Base-by-base conservation (phyloP, 805 yeast species). In the Lipomyces sp. region DNA sequence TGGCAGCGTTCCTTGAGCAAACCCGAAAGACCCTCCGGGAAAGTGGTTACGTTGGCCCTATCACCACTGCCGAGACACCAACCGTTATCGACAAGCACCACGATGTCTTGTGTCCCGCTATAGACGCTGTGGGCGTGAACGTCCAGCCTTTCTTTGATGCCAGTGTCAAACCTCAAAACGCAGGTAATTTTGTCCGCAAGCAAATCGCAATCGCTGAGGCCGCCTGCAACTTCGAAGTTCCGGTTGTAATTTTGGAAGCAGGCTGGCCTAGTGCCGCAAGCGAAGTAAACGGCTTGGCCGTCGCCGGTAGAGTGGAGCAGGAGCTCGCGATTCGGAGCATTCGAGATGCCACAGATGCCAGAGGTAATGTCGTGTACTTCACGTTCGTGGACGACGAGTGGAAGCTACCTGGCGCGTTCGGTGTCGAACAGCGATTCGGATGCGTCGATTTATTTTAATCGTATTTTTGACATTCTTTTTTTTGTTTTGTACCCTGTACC, bases 31-130 rank as follows among this genome's bases (percentile, higher is more conserved):
- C 78, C 67, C 83, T 92, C 64, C 74, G 79, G 63, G 78, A 75
- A 60, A 92, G 90, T 37, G 97, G 97, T 45, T 92, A 87, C 79
- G 77, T 80, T 7, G 97, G 97, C 63, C 74, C 79, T 63, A 82
- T 92, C 56, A 88, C 96, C 32, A 92, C 97, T 29, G 86, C 97
- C 64, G 98, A 92, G 77, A 96, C 97, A 62, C 96, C 97, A 13
- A 88, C 84, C 11, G 79, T 86, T 29, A 90, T 83, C 77, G 84
- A 84, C 75, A 75, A 80, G 57, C 69, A 89, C 75, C 90, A 96
- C 5, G 78, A 77, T 7, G 82, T 92, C 73, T 39, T 64, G 15
- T 93, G 97, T 80, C 65, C 69, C 29, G 82, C 85, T 54, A 85
- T 92, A 71, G 97, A 92, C 78, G 85, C 89, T 73, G 90, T 91